phyloP scores from a whole-genome alignment of 768 basidiomycete genomes.

The Agrocybe pediades region DNA sequence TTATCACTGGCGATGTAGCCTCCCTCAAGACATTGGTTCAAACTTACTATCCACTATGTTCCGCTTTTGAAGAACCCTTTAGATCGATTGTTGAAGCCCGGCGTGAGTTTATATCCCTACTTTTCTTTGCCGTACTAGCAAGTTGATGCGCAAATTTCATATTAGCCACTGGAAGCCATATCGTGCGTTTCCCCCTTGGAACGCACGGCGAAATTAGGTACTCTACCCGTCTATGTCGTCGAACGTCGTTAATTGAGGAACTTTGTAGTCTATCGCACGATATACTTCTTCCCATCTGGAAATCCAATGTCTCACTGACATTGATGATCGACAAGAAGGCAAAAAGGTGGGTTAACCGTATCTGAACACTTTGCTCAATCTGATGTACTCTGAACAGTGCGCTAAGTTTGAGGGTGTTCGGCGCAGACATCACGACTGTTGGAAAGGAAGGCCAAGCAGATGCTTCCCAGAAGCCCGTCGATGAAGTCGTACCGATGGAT shows the following conservation, averaged over 20 bases:
- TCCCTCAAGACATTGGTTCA: constrained; percentile 69
- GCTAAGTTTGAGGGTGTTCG: constrained; percentile 83
- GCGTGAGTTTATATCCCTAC: constrained; percentile 44
- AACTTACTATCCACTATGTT: constrained; percentile 78
- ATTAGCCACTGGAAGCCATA: constrained; percentile 68
- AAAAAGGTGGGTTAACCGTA: constrained; percentile 67
- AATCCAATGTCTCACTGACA: constrained; percentile 82
- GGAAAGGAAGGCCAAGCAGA: constrained; percentile 11
- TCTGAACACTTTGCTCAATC: constrained; percentile 1
- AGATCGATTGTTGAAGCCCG: constrained; percentile 48
- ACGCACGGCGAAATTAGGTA: constrained; percentile 54
- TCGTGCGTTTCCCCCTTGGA: constrained; percentile 68
- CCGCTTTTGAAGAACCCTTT: constrained; percentile 66
- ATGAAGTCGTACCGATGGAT: neutral
- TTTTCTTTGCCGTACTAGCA: constrained; percentile 3
- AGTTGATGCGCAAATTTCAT: neutral
- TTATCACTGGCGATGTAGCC: constrained; percentile 58
- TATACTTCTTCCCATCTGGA: constrained; percentile 94
- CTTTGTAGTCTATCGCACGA: constrained; percentile 67
- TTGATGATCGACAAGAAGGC: constrained; percentile 97
- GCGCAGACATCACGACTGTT: constrained; percentile 64
- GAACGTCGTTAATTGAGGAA: neutral
- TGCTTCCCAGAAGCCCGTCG: neutral
- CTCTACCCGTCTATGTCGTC: neutral
- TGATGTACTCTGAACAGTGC: constrained; percentile 60